Conservation (phyloP, 1,284 basidiomycete genomes). For the Dichomitus squalens region DNA sequence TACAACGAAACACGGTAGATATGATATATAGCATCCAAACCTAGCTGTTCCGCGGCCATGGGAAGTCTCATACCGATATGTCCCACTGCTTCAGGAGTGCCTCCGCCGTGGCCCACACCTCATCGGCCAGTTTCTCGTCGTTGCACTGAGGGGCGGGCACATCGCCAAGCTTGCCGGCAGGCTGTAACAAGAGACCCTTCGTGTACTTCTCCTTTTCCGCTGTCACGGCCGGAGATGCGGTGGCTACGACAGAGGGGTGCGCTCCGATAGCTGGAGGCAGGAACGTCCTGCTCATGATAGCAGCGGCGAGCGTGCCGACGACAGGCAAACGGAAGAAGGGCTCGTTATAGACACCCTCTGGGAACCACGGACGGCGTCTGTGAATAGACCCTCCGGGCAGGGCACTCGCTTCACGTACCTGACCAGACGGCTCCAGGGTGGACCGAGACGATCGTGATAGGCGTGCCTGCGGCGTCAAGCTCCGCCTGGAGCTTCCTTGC, state of each 20-base stretch:
- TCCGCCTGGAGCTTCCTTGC: slow-evolving; percentile 34
- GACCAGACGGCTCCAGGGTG: slow-evolving; percentile 48
- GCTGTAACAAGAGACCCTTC: slow-evolving; percentile 44
- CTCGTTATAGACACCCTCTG: slow-evolving; percentile 19
- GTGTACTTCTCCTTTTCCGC: slow-evolving; percentile 44
- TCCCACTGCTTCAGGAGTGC: slow-evolving; percentile 29
- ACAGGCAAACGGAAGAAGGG: slow-evolving; percentile 8
- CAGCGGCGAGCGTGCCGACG: slow-evolving; percentile 11
- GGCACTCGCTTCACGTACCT: slow-evolving; percentile 16
- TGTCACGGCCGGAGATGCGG: slow-evolving; percentile 40
- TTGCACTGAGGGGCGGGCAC: slow-evolving; percentile 34
- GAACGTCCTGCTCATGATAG: slow-evolving; percentile 19
- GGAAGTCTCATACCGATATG: not conserved
- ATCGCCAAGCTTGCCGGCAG: slow-evolving; percentile 37
- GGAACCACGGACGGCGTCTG: too few relatives aligned
- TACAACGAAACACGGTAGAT: too few relatives aligned
- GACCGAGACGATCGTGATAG: slow-evolving; percentile 37
- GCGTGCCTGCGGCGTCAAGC: slow-evolving; percentile 29
- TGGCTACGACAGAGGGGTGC: slow-evolving; percentile 49
- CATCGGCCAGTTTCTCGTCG: slow-evolving; percentile 44
- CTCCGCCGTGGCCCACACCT: slow-evolving; percentile 48
- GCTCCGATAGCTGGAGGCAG: slow-evolving; percentile 36
- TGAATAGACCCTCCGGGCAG: not conserved
- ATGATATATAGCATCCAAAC: too few relatives aligned
- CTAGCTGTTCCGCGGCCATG: not conserved